Evolutionary conservation across 257 asterid genomes (phyloP), one percentile per base, ranked within the genome.

Genomic region (Misopates orontium): DNA sequence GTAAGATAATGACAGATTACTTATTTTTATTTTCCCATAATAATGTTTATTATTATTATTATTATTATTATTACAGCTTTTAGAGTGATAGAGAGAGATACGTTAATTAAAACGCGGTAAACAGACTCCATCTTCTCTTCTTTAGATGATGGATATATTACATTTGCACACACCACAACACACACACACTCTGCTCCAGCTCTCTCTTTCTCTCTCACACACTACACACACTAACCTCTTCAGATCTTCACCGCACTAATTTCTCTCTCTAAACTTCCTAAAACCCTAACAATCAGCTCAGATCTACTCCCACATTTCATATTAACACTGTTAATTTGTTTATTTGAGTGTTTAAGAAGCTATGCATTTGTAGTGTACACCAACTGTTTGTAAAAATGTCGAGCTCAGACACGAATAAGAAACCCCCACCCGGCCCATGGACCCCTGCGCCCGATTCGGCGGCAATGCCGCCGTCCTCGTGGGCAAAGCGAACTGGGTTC

Each of bases 401-500:
- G 51, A 84, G 80, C 73, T 83, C 95, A 63, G 97, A 83, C 83
- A 90, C 89, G 14, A 82, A 32, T 66, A 90, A 83, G 77, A 75
- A 74, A 60, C 78, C 86, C 23, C 84, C 88, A 39, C 85, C 95
- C 71, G 93, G 91, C 1, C 93, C 89, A 6, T 85, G 95, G 92
- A 88, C 92, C 28, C 89, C 99, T 13, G 85, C 78, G 2, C 88
- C 91, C 13, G 97, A 88, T 5, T 54, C 95, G 12, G 70, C 85
- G 7, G 79, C 95, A 79, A 75, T 85, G 86, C 99, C 99, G 25
- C 96, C 97, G 4, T 67, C 97, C 5, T 80, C 99, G 3, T 94
- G 99, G 97, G 99, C 99, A 0, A 94, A 94, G 42, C 81, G 86
- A 18, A 94, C 97, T 36, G 99, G 96, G 3, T 94, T 94, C 62